phyloP scores from a whole-genome alignment of 2,329 filamentous ascomycete genomes.

The Microdochium bolleyi region DNA sequence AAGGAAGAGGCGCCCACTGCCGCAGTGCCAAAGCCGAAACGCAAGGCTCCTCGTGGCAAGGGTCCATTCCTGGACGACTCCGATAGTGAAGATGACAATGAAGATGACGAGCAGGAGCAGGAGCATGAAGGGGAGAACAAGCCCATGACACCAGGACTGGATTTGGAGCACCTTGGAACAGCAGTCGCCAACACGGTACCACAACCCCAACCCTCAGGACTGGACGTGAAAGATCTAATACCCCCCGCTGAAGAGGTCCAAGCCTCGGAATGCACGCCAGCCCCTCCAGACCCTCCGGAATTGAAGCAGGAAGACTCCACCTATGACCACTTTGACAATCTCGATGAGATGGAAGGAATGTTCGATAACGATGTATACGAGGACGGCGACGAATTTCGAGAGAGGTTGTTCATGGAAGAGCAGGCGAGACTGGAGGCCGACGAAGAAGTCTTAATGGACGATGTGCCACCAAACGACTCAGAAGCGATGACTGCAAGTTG shows the following conservation, averaged over 20 bases:
- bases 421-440: constrained; percentile 61
- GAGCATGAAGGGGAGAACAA: constrained; percentile 1
- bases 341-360: constrained; percentile 47
- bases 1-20: background rate
- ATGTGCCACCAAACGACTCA: constrained; percentile 17
- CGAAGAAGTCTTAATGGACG: constrained; percentile 37
- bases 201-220: background rate
- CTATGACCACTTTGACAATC: constrained; percentile 24
- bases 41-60: constrained; percentile 19
- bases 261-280: constrained; percentile 16
- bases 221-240: constrained; percentile 2
- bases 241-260: constrained; percentile 5
- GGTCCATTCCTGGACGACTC: constrained; percentile 69
- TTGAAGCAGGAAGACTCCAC: constrained; percentile 11
- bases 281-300: constrained; percentile 7
- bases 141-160: background rate
- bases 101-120: constrained; percentile 4
- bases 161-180: constrained; percentile 1
- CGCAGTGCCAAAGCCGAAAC: constrained; percentile 7
- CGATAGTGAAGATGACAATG: constrained; percentile 39
- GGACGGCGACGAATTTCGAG: constrained; percentile 57
- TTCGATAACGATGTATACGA: constrained; percentile 39
- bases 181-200: background rate
- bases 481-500: constrained; percentile 40
- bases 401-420: constrained; percentile 66